phyloP scores from a whole-genome alignment of 352 stramenopile species.

The Halophytophthora batemanensis region DNA sequence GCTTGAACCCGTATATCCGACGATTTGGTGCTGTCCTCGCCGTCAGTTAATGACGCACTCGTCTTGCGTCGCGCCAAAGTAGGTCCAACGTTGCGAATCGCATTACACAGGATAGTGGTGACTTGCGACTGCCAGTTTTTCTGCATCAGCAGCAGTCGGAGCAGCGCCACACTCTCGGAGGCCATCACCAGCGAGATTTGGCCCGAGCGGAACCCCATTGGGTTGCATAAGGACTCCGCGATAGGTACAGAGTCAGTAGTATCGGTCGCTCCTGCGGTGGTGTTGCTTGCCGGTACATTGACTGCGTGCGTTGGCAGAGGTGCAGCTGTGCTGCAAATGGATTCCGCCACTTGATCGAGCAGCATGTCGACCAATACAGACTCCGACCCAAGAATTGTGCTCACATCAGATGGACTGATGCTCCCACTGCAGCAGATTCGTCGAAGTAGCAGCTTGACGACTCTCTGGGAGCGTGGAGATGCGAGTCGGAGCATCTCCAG shows the following conservation, averaged over 20 bases:
- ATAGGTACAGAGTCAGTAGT: conserved; percentile 28
- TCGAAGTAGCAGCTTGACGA: conserved; percentile 78
- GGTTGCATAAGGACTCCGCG: conserved; percentile 76
- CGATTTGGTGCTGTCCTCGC: conserved; percentile 10
- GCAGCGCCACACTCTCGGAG: conserved; percentile 78
- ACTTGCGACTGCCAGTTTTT: conserved; percentile 61
- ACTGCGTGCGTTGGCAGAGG: conserved; percentile 57
- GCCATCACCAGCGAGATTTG: conserved; percentile 77
- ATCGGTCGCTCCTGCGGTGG: conserved; percentile 16
- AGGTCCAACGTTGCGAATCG: conserved; percentile 73
- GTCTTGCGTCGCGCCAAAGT: conserved; percentile 47
- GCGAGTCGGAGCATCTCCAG: conserved; percentile 74
- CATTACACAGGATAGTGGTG: conserved; percentile 57
- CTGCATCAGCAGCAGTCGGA: conserved; percentile 70
- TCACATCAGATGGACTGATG: conserved; percentile 64
- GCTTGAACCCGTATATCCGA: conserved; percentile 68
- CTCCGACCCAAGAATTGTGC: conserved; percentile 71
- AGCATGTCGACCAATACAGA: conserved; percentile 81
- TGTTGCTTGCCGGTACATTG: conserved; percentile 32
- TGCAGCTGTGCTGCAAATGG: conserved; percentile 73
- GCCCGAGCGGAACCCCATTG: conserved; percentile 74
- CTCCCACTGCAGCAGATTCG: conserved; percentile 66
- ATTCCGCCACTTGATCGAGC: conserved; percentile 85
- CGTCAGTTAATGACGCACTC: conserved; percentile 8
- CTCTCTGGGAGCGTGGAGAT: conserved; percentile 75